Conservation (phyloP, 1,284 basidiomycete genomes). For the Ceratobasidium sp. region DNA sequence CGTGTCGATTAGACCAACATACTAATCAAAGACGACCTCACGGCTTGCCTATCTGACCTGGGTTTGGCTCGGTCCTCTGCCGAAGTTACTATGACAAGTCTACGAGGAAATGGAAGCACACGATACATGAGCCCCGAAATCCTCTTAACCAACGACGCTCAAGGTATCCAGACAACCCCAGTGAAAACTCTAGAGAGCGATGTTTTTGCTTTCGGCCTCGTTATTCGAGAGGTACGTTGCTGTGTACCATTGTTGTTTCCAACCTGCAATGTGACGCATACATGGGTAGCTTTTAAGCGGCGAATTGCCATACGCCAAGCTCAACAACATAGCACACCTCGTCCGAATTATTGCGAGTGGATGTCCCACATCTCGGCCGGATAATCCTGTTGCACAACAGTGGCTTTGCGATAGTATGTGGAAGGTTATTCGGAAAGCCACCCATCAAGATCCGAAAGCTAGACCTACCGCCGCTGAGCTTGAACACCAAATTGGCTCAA, state of each 20-base stretch:
- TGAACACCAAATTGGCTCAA: not conserved
- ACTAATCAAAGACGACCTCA: slow-evolving; percentile 32
- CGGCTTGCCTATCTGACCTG: slow-evolving; percentile 32
- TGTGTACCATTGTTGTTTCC: not conserved
- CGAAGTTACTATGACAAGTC: slow-evolving; percentile 16
- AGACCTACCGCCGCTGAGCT: slow-evolving; percentile 13
- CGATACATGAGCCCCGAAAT: slow-evolving; percentile 41
- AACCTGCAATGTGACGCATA: not conserved
- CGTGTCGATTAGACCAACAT: slow-evolving; percentile 17
- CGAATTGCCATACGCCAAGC: slow-evolving; percentile 25
- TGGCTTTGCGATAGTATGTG: slow-evolving; percentile 40
- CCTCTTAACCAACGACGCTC: slow-evolving; percentile 18
- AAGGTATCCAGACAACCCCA: slow-evolving; percentile 4
- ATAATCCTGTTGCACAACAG: slow-evolving; percentile 4
- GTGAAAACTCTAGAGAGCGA: slow-evolving; percentile 38
- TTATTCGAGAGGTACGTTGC: slow-evolving; percentile 29
- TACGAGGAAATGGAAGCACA: slow-evolving; percentile 37
- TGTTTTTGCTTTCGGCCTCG: slow-evolving; percentile 32
- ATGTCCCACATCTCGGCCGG: slow-evolving; percentile 8
- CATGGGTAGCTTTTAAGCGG: slow-evolving; percentile 19
- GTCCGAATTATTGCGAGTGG: slow-evolving; percentile 31
- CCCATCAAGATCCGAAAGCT: slow-evolving; percentile 1
- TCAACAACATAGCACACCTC: slow-evolving; percentile 14
- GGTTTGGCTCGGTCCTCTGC: slow-evolving; percentile 25
- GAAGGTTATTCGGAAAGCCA: slow-evolving; percentile 19